Conservation (phyloP, 2,329 filamentous ascomycete genomes). For the Coniochaeta hoffmannii region DNA sequence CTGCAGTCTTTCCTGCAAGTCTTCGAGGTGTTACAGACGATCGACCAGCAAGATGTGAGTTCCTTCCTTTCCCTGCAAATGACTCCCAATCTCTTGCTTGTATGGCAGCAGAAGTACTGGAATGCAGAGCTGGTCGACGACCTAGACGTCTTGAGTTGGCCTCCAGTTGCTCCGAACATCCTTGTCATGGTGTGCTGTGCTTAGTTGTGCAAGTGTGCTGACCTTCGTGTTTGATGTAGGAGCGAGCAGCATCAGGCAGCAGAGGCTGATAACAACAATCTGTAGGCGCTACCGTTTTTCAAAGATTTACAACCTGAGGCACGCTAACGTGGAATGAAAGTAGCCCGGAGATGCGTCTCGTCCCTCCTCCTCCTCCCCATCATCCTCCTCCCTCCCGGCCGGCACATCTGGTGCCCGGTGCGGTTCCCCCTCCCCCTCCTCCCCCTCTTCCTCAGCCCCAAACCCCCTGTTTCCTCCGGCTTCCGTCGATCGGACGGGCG, state of each 20-base stretch:
- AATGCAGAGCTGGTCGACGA: neutral
- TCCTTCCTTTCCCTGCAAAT: too few relatives aligned
- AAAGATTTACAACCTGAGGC: neutral
- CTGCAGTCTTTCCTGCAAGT: too few relatives aligned
- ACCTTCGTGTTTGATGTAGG: neutral
- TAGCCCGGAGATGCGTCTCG: neutral
- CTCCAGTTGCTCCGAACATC: neutral
- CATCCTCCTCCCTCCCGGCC: neutral
- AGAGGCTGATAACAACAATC: neutral
- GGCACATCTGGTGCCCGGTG: too few relatives aligned
- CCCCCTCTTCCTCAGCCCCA: neutral
- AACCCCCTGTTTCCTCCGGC: neutral
- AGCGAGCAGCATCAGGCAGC: neutral
- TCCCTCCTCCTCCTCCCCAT: neutral
- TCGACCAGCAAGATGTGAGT: too few relatives aligned
- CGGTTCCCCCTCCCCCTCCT: neutral
- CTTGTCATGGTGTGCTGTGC: neutral
- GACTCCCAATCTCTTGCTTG: neutral
- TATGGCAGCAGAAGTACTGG: neutral
- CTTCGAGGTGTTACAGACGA: too few relatives aligned
- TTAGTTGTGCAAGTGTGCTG: neutral
- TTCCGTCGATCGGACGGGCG: neutral
- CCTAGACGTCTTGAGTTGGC: neutral
- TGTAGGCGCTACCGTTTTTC: neutral
- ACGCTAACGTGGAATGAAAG: neutral